These are phyloP conservation scores for Rhizoctonia solani DNA, from an alignment of 1,284 basidiomycete species.

Conservation along the genomic window DNA sequence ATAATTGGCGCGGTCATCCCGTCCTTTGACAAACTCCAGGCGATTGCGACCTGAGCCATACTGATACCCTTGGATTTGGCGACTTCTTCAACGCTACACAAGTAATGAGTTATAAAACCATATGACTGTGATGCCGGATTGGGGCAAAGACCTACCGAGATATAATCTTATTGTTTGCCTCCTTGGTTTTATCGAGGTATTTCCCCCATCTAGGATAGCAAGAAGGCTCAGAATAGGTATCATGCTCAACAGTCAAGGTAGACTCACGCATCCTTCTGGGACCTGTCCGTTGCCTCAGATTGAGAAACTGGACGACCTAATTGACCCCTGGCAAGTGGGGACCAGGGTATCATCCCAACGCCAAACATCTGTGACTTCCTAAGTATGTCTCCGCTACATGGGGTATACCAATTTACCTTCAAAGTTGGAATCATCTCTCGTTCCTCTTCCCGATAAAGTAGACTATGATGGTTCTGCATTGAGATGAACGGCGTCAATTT, in stretches of 20 bases:
- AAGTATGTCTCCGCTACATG: neutral
- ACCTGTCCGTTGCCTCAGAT: conserved; percentile 46
- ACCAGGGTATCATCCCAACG: conserved; percentile 56
- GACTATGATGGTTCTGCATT: conserved; percentile 34
- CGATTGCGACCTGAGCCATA: conserved; percentile 18
- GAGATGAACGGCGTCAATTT: conserved; percentile 32
- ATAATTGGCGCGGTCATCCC: conserved; percentile 58
- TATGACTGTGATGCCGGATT: neutral
- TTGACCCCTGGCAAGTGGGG: conserved; percentile 55
- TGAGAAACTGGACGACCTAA: conserved; percentile 50
- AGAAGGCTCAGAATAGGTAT: neutral
- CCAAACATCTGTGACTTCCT: conserved; percentile 40
- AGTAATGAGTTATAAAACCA: neutral
- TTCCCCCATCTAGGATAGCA: neutral
- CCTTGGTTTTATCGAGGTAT: neutral
- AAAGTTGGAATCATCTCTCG: conserved; percentile 36
- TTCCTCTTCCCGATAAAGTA: conserved; percentile 38
- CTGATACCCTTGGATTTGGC: conserved; percentile 37
- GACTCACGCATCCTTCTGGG: conserved; percentile 46
- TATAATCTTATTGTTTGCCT: conserved; percentile 39
- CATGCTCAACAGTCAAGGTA: neutral
- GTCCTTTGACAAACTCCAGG: conserved; percentile 32
- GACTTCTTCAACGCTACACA: conserved; percentile 38
- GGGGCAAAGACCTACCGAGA: conserved; percentile 40
- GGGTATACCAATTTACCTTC: conserved; percentile 17